A percentile compares a stretch with the other conserved stretches of the same genome.
These are phyloP conservation scores for Auricularia sp. DNA, from an alignment of 768 basidiomycete genomes.

Conservation along the genomic window DNA sequence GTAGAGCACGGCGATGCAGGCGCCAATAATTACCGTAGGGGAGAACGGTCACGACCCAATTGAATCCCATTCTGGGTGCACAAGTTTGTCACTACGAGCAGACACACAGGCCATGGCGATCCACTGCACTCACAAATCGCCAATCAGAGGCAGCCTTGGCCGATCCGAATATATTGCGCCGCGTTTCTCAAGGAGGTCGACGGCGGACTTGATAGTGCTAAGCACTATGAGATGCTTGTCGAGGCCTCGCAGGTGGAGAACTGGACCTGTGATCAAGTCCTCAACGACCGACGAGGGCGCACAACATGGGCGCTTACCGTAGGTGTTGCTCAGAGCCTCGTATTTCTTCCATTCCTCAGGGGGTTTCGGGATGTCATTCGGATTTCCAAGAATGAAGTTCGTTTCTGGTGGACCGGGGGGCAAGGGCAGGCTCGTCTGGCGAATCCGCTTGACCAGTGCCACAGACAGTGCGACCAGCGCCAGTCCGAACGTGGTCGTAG, in stretches of 20 bases:
- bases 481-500: too few species aligned
- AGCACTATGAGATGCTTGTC: slow-evolving; percentile 26
- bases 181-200: slow-evolving; percentile 37
- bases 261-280: background rate
- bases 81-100: too few species aligned
- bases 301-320: background rate
- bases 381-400: background rate
- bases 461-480: too few species aligned
- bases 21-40: slow-evolving; percentile 27
- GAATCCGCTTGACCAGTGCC: too few species aligned
- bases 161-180: slow-evolving; percentile 36
- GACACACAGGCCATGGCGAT: too few species aligned
- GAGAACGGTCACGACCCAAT: slow-evolving; percentile 36
- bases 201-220: slow-evolving; percentile 30
- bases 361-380: background rate
- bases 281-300: background rate
- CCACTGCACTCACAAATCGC: slow-evolving; percentile 28
- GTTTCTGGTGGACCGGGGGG: background rate
- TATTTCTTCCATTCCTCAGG: background rate
- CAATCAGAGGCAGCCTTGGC: slow-evolving; percentile 37
- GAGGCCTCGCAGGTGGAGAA: background rate
- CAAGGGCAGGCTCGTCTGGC: background rate
- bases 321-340: background rate
- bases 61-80: slow-evolving; percentile 33
- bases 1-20: slow-evolving; percentile 29